These are phyloP conservation scores for Zygnema cylindricum DNA, from an alignment of 139 green algal species.

Conservation along the genomic window DNA sequence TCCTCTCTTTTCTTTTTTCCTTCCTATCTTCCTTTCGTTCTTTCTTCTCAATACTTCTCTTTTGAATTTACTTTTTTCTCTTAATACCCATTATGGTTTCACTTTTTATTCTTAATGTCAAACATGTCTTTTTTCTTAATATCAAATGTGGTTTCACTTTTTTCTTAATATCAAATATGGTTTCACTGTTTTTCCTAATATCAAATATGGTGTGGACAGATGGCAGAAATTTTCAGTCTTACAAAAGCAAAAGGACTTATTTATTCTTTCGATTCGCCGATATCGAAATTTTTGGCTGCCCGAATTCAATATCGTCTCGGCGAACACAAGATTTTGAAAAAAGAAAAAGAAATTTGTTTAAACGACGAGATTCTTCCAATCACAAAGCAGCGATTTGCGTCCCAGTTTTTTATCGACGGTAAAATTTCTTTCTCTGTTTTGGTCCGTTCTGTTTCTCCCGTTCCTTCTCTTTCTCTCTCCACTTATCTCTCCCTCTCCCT, in stretches of 20 bases:
- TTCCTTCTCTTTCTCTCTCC: neutral
- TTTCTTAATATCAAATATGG: too few relatives aligned
- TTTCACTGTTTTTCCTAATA: too few relatives aligned
- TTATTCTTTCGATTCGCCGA: neutral
- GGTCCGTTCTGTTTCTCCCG: neutral
- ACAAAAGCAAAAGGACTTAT: neutral
- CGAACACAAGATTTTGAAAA: neutral
- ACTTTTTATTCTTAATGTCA: too few relatives aligned
- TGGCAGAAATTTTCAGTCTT: slow-evolving; percentile 20
- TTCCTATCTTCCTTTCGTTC: too few relatives aligned
- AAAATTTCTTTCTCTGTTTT: neutral
- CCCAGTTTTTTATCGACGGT: slow-evolving; percentile 28
- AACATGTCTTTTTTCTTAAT: too few relatives aligned
- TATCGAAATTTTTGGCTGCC: slow-evolving; percentile 13
- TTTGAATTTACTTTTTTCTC: too few relatives aligned
- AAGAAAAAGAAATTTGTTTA: neutral
- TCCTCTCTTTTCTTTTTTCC: too few relatives aligned
- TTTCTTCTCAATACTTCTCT: too few relatives aligned
- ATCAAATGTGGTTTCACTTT: too few relatives aligned
- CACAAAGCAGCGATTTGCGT: slow-evolving; percentile 8
- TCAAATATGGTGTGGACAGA: neutral
- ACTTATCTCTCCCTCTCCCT: neutral
- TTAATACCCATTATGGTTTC: too few relatives aligned
- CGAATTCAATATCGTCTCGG: neutral
- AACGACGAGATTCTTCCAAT: neutral